phyloP scores from a whole-genome alignment of 768 basidiomycete species.

The Clitopilus passeckerianus region DNA sequence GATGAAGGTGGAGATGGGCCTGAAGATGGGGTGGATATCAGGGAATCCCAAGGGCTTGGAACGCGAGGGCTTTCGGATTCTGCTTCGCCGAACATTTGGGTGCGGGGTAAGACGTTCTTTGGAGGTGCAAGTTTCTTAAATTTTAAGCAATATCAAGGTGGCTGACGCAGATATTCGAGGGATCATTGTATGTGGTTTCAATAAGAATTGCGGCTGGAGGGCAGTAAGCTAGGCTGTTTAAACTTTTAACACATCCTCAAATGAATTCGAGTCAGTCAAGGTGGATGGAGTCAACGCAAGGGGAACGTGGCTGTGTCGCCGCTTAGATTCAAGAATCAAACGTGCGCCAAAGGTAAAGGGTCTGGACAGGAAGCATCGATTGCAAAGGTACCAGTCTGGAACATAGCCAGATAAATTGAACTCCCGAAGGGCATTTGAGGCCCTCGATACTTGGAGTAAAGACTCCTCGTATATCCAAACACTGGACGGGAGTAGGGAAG shows the following conservation, averaged over 20 bases:
- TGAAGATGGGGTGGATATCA: conserved; percentile 54
- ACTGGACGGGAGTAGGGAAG: too few species aligned
- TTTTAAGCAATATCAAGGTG: not conserved
- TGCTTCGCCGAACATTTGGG: conserved; percentile 76
- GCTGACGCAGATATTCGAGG: conserved; percentile 20
- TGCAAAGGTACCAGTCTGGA: too few species aligned
- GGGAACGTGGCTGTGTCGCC: not conserved
- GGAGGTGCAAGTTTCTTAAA: not conserved
- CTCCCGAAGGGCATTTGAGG: too few species aligned
- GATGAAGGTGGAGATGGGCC: conserved; percentile 23
- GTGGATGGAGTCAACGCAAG: not conserved
- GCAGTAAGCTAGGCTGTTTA: conserved; percentile 3
- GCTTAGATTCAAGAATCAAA: not conserved
- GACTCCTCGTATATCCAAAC: too few species aligned
- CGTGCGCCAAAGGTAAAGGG: too few species aligned
- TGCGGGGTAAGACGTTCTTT: not conserved
- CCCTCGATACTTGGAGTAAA: too few species aligned
- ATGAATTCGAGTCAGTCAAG: conserved; percentile 7
- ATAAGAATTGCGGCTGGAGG: conserved; percentile 3
- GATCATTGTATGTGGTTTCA: conserved; percentile 17
- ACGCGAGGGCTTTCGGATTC: conserved; percentile 77
- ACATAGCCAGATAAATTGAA: too few species aligned
- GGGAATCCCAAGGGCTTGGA: conserved; percentile 78
- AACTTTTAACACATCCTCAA: conserved; percentile 8
- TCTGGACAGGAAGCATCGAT: too few species aligned